Base-by-base conservation (phyloP, 1,284 basidiomycete genomes). In the Trichosporon sp. region DNA sequence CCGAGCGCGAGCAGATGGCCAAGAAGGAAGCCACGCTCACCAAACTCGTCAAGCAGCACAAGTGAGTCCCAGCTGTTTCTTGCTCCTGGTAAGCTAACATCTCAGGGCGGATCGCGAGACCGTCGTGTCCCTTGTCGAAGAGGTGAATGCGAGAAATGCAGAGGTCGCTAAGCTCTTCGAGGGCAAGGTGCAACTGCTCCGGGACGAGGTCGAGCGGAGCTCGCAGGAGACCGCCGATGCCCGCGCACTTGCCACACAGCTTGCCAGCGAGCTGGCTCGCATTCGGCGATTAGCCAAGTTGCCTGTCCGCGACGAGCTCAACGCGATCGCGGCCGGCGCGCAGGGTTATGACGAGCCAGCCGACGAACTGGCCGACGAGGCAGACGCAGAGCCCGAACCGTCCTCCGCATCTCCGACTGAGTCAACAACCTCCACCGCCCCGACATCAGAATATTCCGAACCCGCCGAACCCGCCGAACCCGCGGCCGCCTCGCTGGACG, bases 1-100 rank as follows among this genome's bases (percentile, higher is more conserved):
- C 72, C 48, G 80, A 83, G 69, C 69, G 77, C 16, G 80, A 82
- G 21, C 77, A 78, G 38, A 76, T 78, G 14, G 78, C 79, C 19
- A 35, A 66, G 14, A 80, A 80, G 68, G 79, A 79, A 63, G 54
- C 72, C 0, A 71, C 74, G 2, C 64, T 83, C 11, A 68, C 79
- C 16, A 76, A 76, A 32, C 73, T 81, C 5, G 76, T 84, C 0
- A 72, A 80, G 46, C 65, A 78, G 14, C 82, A 83, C 70, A 66
- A 73, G 81, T 83, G 51, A 69, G 79, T 76, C 16, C n/a, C 19
- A 38, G 16, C 19, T 14, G 32, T 32, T 63, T 0, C 6, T 3
- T 2, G 4, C 14, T 19, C 46, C 5, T 26, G 26, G 26, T n/a
- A 12, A 8, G 19, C 11, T 56, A 38, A 31, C 65, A 12, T 1